Conservation (phyloP, 1,139 yeast genomes). For the Eremothecium coryli region DNA sequence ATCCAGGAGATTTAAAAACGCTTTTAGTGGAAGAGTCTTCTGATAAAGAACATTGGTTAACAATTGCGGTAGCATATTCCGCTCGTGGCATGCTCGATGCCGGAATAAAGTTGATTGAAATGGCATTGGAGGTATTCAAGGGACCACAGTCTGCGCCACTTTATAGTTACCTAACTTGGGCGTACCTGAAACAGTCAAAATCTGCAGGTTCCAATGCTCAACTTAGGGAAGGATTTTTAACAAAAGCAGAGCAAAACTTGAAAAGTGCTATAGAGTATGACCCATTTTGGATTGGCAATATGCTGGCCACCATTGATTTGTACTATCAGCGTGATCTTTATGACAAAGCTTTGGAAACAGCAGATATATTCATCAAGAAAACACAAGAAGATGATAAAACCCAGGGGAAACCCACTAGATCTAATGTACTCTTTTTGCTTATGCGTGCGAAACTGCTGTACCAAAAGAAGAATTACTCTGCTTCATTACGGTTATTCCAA, state of each 20-base stretch:
- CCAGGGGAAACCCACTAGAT: conserved; percentile 26
- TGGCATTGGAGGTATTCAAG: conserved; percentile 44
- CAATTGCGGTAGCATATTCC: conserved; percentile 74
- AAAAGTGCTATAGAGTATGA: conserved; percentile 34
- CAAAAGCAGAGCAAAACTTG: conserved; percentile 30
- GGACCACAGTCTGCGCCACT: conserved; percentile 44
- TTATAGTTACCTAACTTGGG: conserved; percentile 65
- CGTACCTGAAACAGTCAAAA: conserved; percentile 47
- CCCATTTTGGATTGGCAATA: conserved; percentile 39
- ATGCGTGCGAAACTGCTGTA: conserved; percentile 80
- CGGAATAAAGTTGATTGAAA: conserved; percentile 53
- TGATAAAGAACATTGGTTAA: conserved; percentile 70
- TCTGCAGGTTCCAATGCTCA: conserved; percentile 28
- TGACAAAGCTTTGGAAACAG: conserved; percentile 58
- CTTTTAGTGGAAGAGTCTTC: conserved; percentile 74
- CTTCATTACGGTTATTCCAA: conserved; percentile 76
- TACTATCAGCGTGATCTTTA: conserved; percentile 41
- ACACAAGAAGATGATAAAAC: conserved; percentile 29
- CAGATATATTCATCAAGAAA: conserved; percentile 44
- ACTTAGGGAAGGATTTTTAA: conserved; percentile 25
- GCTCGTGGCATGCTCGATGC: conserved; percentile 49
- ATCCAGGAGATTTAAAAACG: conserved; percentile 70
- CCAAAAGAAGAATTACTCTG: conserved; percentile 60
- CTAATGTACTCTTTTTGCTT: conserved; percentile 66
- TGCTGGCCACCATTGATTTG: conserved; percentile 53